Percentiles rank a stretch among this genome's conserved stretches.
These are phyloP conservation scores for Eruca vesicaria DNA, from an alignment of 441 rosid genomes.

Conservation along the genomic window DNA sequence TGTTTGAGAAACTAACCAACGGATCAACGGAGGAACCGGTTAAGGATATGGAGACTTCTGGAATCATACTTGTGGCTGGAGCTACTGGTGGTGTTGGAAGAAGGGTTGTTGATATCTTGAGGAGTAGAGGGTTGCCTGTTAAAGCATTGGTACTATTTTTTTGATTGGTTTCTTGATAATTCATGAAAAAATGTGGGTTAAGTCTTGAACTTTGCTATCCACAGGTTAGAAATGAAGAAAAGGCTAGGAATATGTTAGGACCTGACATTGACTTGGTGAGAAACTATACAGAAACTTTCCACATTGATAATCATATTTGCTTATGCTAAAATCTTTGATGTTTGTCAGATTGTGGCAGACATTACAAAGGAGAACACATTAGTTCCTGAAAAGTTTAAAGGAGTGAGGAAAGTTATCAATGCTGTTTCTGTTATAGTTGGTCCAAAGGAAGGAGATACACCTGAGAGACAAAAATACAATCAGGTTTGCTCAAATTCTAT, in stretches of 20 bases:
- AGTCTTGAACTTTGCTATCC: neutral
- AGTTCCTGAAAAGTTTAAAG: conserved; percentile 65
- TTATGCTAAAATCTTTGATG: neutral
- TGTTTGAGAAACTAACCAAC: conserved; percentile 61
- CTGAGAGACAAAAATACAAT: conserved; percentile 86
- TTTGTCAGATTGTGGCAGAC: conserved; percentile 70
- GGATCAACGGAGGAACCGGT: conserved; percentile 43
- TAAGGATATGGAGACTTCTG: conserved; percentile 52
- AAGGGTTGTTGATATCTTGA: conserved; percentile 68
- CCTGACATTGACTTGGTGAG: conserved; percentile 77
- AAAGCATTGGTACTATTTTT: conserved; percentile 59
- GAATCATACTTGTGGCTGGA: conserved; percentile 75
- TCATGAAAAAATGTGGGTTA: neutral
- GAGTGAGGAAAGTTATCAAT: conserved; percentile 82
- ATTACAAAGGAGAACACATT: conserved; percentile 70
- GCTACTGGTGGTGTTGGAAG: conserved; percentile 95
- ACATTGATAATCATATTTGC: neutral
- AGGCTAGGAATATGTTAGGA: conserved; percentile 77
- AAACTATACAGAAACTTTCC: neutral
- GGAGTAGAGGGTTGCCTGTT: conserved; percentile 64
- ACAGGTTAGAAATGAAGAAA: conserved; percentile 87
- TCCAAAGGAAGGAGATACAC: conserved; percentile 97
- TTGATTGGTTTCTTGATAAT: neutral
- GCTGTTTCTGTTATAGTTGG: conserved; percentile 85
- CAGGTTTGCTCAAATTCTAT: conserved; percentile 53